These are phyloP conservation scores for Apiospora malaysiana DNA, from an alignment of 2,329 filamentous ascomycete genomes.

Conservation along the genomic window DNA sequence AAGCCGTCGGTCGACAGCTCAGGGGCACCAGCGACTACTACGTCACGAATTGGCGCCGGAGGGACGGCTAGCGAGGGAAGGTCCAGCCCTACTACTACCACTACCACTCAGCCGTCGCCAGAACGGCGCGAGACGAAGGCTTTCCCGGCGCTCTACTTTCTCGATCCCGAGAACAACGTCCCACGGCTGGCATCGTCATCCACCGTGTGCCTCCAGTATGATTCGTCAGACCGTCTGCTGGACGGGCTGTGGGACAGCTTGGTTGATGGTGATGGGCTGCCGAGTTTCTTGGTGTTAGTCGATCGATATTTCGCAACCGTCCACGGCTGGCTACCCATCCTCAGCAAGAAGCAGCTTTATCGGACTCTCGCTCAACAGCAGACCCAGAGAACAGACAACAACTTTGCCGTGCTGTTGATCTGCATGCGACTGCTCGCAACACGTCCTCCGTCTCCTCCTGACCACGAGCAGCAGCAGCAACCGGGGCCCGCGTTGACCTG, in stretches of 20 bases:
- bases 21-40: neutral
- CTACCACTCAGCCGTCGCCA: neutral
- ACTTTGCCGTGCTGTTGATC: neutral
- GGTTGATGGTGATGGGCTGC: neutral
- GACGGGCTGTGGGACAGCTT: neutral
- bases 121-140: neutral
- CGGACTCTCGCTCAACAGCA: constrained; percentile 12
- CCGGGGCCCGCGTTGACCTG: constrained; percentile 22
- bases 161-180: constrained; percentile 30
- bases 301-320: constrained; percentile 31
- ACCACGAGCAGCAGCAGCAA: neutral
- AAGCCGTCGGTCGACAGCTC: neutral
- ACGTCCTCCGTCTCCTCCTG: neutral
- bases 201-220: neutral
- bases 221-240: neutral
- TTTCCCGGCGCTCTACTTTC: constrained; percentile 32
- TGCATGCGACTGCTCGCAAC: neutral
- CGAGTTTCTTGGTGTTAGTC: constrained; percentile 23
- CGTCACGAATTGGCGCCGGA: neutral
- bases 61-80: neutral
- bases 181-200: constrained; percentile 27
- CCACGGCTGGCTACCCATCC: constrained; percentile 33
- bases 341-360: constrained; percentile 35
- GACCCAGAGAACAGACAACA: constrained; percentile 15
- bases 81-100: neutral